These are phyloP conservation scores for Spathaspora arborariae DNA, from an alignment of 805 yeast genomes.

Conservation along the genomic window DNA sequence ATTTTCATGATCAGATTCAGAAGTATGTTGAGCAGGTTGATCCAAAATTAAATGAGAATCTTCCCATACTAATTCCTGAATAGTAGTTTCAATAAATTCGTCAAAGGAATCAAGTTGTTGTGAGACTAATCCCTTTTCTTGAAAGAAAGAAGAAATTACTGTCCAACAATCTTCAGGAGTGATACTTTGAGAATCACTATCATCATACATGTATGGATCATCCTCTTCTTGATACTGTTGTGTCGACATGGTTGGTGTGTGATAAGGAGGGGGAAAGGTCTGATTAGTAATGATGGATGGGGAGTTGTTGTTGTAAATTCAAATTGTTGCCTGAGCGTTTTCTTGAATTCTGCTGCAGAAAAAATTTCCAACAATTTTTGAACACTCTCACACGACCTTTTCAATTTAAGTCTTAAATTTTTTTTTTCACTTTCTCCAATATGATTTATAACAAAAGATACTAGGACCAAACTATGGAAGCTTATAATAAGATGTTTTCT, in stretches of 20 bases:
- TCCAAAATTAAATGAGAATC: conserved; percentile 91
- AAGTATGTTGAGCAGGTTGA: conserved; percentile 96
- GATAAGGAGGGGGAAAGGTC: neutral
- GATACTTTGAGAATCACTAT: conserved; percentile 53
- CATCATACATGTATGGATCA: conserved; percentile 73
- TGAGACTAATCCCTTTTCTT: conserved; percentile 93
- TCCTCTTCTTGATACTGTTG: conserved; percentile 20
- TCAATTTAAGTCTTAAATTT: neutral
- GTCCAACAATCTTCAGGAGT: conserved; percentile 99
- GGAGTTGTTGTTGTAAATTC: too few relatives aligned
- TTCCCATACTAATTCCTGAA: conserved; percentile 95
- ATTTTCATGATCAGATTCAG: conserved; percentile 84
- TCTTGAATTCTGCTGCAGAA: too few relatives aligned
- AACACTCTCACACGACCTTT: neutral
- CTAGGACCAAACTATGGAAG: neutral
- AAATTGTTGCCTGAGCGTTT: too few relatives aligned
- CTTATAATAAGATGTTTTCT: conserved; percentile 1
- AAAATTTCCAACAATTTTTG: conserved; percentile 1
- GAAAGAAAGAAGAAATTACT: conserved; percentile 92
- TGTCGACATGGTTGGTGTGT: conserved; percentile 5
- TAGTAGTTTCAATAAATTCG: conserved; percentile 93
- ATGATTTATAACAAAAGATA: neutral
- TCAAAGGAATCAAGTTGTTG: conserved; percentile 98
- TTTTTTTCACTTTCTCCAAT: neutral
- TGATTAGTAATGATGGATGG: neutral